Conservation (phyloP, 495 filamentous ascomycete genomes). For the Aspergillus sparsus region DNA sequence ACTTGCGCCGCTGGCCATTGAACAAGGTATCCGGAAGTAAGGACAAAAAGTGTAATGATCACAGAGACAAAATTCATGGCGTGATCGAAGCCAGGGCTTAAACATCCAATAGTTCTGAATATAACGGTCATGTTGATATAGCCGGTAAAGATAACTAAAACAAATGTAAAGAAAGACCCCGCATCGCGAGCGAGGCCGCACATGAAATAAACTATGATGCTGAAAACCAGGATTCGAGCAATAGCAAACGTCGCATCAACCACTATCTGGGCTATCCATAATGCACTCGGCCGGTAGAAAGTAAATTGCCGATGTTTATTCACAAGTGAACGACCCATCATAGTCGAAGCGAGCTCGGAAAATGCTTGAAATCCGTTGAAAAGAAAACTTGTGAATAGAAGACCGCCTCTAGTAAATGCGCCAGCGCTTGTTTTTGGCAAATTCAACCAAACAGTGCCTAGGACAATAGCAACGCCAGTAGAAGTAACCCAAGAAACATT, state of each 20-base stretch:
- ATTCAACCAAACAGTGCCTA: conserved; percentile 77
- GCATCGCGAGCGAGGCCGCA: conserved; percentile 63
- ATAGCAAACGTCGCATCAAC: conserved; percentile 74
- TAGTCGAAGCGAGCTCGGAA: conserved; percentile 67
- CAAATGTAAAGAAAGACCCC: conserved; percentile 79
- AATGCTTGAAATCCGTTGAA: conserved; percentile 84
- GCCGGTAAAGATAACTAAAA: conserved; percentile 65
- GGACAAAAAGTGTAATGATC: conserved; percentile 74
- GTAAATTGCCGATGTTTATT: conserved; percentile 80
- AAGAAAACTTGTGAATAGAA: conserved; percentile 72
- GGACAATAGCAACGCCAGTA: conserved; percentile 72
- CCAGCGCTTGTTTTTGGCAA: conserved; percentile 64
- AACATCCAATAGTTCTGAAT: conserved; percentile 74
- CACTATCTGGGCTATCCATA: conserved; percentile 78
- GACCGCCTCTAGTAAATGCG: conserved; percentile 75
- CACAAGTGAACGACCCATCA: conserved; percentile 71
- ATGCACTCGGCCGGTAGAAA: conserved; percentile 74
- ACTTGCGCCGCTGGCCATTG: conserved; percentile 68
- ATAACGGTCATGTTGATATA: conserved; percentile 79
- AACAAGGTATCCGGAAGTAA: conserved; percentile 79
- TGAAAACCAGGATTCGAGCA: conserved; percentile 67
- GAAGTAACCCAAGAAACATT: conserved; percentile 73
- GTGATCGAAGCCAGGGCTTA: conserved; percentile 83
- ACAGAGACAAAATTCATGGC: conserved; percentile 78
- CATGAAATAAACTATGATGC: conserved; percentile 82